phyloP scores from a whole-genome alignment of 2,329 filamentous ascomycete genomes.

The Macrophomina pseudophaseolina region DNA sequence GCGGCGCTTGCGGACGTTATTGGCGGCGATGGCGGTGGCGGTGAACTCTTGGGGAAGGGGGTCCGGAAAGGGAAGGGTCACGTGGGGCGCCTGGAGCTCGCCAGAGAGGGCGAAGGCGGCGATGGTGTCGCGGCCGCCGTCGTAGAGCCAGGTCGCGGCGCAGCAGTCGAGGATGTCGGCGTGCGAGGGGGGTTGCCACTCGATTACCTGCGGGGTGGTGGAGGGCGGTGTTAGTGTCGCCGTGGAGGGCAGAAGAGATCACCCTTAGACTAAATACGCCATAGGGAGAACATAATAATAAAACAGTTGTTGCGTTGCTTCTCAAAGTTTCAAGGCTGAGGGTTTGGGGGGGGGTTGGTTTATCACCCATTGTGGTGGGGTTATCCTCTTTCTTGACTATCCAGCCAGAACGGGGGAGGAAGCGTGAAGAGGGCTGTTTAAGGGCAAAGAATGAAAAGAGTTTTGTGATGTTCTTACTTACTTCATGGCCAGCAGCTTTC shows the following conservation, averaged over 20 bases:
- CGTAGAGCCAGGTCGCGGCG: conserved; percentile 5
- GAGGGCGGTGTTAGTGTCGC: too few species aligned
- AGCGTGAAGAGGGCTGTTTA: too few species aligned
- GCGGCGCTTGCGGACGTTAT: conserved; percentile 31
- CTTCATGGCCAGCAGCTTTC: conserved; percentile 36
- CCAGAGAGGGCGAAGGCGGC: conserved; percentile 33
- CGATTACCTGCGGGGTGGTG: conserved; percentile 26
- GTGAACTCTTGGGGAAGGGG: conserved; percentile 24
- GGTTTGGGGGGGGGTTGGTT: too few species aligned
- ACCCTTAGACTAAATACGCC: too few species aligned
- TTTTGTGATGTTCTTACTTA: neutral
- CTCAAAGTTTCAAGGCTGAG: too few species aligned
- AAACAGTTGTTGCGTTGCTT: too few species aligned
- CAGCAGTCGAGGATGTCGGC: conserved; percentile 5
- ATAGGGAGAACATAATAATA: too few species aligned
- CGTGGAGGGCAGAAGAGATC: too few species aligned
- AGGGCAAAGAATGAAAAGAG: too few species aligned
- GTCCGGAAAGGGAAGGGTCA: conserved; percentile 26
- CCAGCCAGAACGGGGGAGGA: too few species aligned
- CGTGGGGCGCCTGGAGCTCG: conserved; percentile 38
- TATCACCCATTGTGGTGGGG: too few species aligned
- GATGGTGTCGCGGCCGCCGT: conserved; percentile 8
- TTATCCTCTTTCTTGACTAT: too few species aligned
- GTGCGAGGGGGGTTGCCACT: conserved; percentile 28
- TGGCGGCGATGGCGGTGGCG: conserved; percentile 40